Evolutionary conservation across 176 grass and related monocot species (phyloP), one percentile per base, ranked within the genome.

Genomic region (Poa pratensis): DNA sequence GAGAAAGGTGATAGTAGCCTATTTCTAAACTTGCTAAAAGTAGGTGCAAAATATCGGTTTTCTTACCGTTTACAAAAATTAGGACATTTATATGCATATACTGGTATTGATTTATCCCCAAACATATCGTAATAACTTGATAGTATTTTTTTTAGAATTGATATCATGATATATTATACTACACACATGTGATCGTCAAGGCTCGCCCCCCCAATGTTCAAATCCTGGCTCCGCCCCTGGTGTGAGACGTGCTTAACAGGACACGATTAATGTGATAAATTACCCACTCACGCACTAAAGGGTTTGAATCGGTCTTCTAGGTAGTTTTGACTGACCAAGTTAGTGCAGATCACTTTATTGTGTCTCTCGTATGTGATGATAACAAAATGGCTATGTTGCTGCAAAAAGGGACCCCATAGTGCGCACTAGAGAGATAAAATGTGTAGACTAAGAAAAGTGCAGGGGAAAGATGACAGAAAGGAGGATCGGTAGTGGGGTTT

Each of bases 361-460:
- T 51, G 71, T 39, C 66, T 23, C 54, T 39, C 19, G 5, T 59
- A 51, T 49, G 45, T 74, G 12, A 83, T 77, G 86, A 45, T 76
- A 67, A 32, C 46, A 3, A 55, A 55, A 18, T 81, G 16, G 43
- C 1, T 12, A 1, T 50, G 80, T 45, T 80, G 75, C 46, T 54
- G 57, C 67, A 19, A 35, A 52, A 75, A 75, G 17, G 17, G 24
- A 12, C 1, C 60, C 26, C 68, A 40, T 76, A 59, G 82, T 85
- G 82, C 87, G 82, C 87, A 85, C 82, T 69, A 59, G 18, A 22
- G 55, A 39, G 19, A 80, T 54, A 58, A 79, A 50, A 79, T 52
- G 34, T 51, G 53, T 34, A 37, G 73, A 66, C 79, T 8, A 53
- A 83, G 54, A 72, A 52, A 57, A 84, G 76, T 58, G 68, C 62